A percentile compares a stretch with the other conserved stretches of the same genome.
phyloP scores from a whole-genome alignment of 2,329 filamentous ascomycete species.

The Stagonosporopsis tanaceti region DNA sequence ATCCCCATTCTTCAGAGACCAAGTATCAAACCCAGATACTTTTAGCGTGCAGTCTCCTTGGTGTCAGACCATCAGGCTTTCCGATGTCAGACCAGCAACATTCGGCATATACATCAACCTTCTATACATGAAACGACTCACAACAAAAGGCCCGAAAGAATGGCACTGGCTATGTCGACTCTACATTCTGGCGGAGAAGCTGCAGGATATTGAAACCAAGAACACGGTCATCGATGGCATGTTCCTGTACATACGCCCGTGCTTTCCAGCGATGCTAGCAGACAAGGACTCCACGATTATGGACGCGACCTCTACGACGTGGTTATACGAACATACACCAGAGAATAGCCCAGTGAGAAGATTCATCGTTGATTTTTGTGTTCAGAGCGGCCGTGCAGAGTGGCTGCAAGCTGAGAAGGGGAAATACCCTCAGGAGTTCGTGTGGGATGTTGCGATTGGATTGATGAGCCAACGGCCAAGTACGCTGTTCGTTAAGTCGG shows the following conservation, averaged over 20 bases:
- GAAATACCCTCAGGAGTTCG: neutral
- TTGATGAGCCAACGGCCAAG: neutral
- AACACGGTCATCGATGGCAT: constrained; percentile 2
- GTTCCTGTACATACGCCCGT: neutral
- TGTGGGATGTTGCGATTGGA: constrained; percentile 1
- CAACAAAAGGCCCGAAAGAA: neutral
- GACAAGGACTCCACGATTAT: neutral
- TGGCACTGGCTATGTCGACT: neutral
- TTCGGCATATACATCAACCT: neutral
- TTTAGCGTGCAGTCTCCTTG: neutral
- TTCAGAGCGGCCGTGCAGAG: neutral
- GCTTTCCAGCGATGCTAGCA: neutral
- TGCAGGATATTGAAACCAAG: constrained; percentile 3
- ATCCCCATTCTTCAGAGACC: neutral
- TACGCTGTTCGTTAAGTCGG: neutral
- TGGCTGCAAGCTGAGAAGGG: neutral
- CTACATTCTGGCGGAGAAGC: constrained; percentile 4
- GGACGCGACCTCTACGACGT: neutral
- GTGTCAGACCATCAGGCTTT: neutral
- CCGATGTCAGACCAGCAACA: neutral
- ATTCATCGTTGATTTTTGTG: neutral
- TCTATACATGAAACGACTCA: neutral
- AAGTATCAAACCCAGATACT: neutral
- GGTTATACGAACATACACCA: neutral
- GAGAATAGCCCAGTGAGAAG: neutral